Percentiles rank a stretch among this genome's conserved stretches.
These are phyloP conservation scores for Kurtzmaniella fragi DNA, from an alignment of 805 yeast species.

Conservation along the genomic window DNA sequence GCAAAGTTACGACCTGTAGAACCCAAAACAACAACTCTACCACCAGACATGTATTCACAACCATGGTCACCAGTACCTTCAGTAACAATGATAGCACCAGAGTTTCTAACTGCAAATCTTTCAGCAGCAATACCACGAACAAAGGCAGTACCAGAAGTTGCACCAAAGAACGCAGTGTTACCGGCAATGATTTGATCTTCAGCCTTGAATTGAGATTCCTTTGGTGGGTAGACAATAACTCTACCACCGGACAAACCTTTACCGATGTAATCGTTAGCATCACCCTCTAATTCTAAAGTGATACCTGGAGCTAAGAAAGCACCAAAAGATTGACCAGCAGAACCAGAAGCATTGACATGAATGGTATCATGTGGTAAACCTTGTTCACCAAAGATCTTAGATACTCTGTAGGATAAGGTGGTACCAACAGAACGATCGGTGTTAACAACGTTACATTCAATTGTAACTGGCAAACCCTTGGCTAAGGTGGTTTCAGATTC, in stretches of 20 bases:
- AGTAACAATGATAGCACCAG: slow-evolving; percentile 95
- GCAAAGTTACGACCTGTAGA: slow-evolving; percentile 89
- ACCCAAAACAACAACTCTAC: slow-evolving; percentile 91
- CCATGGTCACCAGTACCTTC: slow-evolving; percentile 99
- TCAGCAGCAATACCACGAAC: slow-evolving; percentile 98
- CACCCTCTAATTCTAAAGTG: slow-evolving; percentile 93
- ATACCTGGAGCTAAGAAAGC: slow-evolving; percentile 96
- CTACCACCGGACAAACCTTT: slow-evolving; percentile 97
- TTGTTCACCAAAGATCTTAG: slow-evolving; percentile 87
- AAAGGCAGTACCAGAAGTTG: slow-evolving; percentile 91
- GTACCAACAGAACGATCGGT: slow-evolving; percentile 97
- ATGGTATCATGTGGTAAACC: slow-evolving; percentile 96
- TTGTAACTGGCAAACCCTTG: slow-evolving; percentile 92
- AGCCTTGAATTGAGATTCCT: slow-evolving; percentile 76
- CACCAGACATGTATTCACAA: slow-evolving; percentile 99
- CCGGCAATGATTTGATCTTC: slow-evolving; percentile 96
- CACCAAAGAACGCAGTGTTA: slow-evolving; percentile 97
- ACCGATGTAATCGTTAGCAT: slow-evolving; percentile 96
- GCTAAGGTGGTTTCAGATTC: slow-evolving; percentile 95
- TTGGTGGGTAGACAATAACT: slow-evolving; percentile 86
- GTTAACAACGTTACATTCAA: slow-evolving; percentile 88
- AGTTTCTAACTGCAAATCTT: slow-evolving; percentile 96
- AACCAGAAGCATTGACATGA: slow-evolving; percentile 85
- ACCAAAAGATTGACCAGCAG: slow-evolving; percentile 98
- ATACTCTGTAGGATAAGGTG: slow-evolving; percentile 87